Percentiles rank a stretch among this genome's conserved stretches.
phyloP scores from a whole-genome alignment of 192 early-diverging fungal genomes.

The Entrophospora sp. region DNA sequence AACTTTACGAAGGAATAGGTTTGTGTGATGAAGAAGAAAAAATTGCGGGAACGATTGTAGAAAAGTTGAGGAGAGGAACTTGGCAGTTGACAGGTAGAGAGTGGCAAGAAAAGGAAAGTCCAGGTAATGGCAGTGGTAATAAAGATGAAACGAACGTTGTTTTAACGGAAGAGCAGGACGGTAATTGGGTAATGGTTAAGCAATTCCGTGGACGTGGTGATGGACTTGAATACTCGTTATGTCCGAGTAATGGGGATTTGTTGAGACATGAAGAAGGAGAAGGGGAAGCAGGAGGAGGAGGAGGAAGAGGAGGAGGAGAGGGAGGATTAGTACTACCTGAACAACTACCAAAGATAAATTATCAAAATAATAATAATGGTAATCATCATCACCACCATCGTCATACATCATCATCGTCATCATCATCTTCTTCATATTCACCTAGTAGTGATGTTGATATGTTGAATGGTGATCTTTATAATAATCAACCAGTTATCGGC shows the following conservation, averaged over 20 bases:
- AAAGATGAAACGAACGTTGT: conserved; percentile 10
- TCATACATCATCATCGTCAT: no score
- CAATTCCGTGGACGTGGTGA: conserved; percentile 17
- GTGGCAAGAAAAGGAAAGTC: conserved; percentile 4
- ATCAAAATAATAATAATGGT: no score
- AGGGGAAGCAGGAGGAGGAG: not conserved
- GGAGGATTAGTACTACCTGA: not conserved
- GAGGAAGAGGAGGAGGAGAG: not conserved
- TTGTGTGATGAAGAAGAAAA: conserved; percentile 23
- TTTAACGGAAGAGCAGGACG: conserved; percentile 17
- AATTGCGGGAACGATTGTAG: conserved; percentile 21
- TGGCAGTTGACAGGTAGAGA: conserved; percentile 6
- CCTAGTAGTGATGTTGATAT: not conserved
- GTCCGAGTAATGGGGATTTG: not conserved
- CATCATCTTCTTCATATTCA: not conserved
- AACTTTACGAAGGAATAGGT: conserved; percentile 8
- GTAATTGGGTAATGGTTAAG: conserved; percentile 22
- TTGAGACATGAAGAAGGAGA: not conserved
- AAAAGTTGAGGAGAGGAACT: conserved; percentile 16
- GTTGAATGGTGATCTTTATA: not conserved
- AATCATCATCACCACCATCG: not conserved
- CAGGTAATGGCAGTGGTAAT: not conserved
- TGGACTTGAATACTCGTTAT: conserved; percentile 15
- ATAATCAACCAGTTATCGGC: not conserved
- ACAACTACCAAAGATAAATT: no score